Base-by-base conservation (phyloP, 306 rosid genomes). In the Mucuna pruriens region DNA sequence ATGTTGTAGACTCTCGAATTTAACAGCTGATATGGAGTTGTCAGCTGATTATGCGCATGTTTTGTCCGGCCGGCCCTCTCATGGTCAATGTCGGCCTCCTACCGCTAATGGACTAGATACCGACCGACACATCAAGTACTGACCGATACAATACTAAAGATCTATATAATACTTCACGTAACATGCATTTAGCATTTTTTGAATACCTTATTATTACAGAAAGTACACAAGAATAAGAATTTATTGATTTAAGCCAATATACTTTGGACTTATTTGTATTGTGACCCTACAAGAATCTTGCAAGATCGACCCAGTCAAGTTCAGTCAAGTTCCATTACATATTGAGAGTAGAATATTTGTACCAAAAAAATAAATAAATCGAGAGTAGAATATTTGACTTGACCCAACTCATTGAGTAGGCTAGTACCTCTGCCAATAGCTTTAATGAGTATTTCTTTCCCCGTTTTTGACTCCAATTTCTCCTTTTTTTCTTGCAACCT, bases 241-340 rank as follows among this genome's bases (percentile, higher is more conserved):
- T 65, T 38, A 1, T 65, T 34, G 6, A 64, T 33, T 33, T 6
- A 64, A n/a, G 44, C 70, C 25, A 19, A 36, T 9, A 36, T 36
- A 38, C 5, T 64, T 64, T 34, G 22, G 52, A 44, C 45, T 71
- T n/a, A 16, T 46, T 48, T 26, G 39, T 69, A 7, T 3, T 46
- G 66, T 74, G 75, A 70, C 26, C 69, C 17, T 6, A 39, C 38
- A n/a, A 22, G 69, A 74, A 55, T 74, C 69, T 39, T 36, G 55
- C 3, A 4, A 38, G 66, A 54, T 54, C n/a, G 19, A 74, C 40
- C 29, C 20, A 7, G 13, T 54, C 2, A 54, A 51, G 58, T 51
- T 51, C 58, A 6, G 19, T 74, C 60, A 46, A 13, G 20, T 25
- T 69, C 57, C 52, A 19, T 46, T 42, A 23, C 20, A 51, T 19